Conservation (phyloP, 2,329 filamentous ascomycete genomes). For the Cladorrhinum sp. region DNA sequence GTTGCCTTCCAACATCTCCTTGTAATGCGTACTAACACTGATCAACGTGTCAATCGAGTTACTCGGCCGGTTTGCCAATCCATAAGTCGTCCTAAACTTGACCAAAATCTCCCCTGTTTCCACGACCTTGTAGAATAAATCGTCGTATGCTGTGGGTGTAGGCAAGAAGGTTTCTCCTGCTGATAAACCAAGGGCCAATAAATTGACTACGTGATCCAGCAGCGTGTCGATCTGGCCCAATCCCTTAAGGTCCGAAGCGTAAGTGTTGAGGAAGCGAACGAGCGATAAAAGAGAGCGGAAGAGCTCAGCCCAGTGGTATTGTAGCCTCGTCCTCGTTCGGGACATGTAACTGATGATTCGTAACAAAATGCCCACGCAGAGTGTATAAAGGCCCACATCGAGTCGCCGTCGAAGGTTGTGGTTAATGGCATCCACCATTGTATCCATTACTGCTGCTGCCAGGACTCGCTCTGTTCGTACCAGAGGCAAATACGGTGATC, state of each 20-base stretch:
- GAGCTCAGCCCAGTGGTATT: conserved; percentile 93
- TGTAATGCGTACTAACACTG: conserved; percentile 81
- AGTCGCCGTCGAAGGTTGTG: conserved; percentile 87
- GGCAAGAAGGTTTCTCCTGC: conserved; percentile 89
- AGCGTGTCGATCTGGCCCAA: conserved; percentile 69
- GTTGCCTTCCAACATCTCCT: conserved; percentile 68
- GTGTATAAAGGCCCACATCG: conserved; percentile 79
- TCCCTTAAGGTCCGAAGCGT: conserved; percentile 71
- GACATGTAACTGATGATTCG: conserved; percentile 82
- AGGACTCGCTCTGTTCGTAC: conserved; percentile 70
- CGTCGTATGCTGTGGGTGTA: conserved; percentile 83
- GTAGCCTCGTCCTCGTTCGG: conserved; percentile 73
- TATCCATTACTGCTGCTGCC: conserved; percentile 74
- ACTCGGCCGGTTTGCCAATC: conserved; percentile 52
- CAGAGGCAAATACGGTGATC: conserved; percentile 78
- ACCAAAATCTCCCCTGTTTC: conserved; percentile 80
- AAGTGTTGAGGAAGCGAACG: conserved; percentile 85
- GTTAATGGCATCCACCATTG: conserved; percentile 85
- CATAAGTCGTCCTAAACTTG: conserved; percentile 79
- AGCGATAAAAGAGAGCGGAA: conserved; percentile 87
- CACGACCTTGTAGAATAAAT: conserved; percentile 97
- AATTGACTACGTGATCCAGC: conserved; percentile 73
- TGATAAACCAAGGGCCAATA: conserved; percentile 80
- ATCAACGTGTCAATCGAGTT: conserved; percentile 83
- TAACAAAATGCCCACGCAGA: conserved; percentile 77